Evolutionary conservation across 2,329 filamentous ascomycete genomes (phyloP).

Genomic region (Paraconiothyrium sp.): DNA sequence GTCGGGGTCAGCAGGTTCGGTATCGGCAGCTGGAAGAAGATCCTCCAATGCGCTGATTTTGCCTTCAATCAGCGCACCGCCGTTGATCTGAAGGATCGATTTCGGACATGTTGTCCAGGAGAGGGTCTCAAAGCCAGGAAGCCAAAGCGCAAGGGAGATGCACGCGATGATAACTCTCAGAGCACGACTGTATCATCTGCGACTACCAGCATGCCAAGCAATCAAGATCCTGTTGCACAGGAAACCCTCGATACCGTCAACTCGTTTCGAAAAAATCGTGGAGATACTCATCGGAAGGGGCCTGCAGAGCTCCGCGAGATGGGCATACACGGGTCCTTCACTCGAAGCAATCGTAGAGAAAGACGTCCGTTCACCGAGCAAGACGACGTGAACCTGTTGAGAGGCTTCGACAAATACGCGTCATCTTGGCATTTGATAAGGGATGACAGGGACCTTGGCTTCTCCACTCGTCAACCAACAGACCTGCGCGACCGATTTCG

Average conservation of each 20-base stretch:
- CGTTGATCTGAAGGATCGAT: conserved; percentile 70
- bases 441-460: conserved; percentile 62
- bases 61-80: conserved; percentile 67
- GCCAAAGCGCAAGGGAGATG: conserved; percentile 52
- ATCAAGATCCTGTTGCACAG: conserved; percentile 1
- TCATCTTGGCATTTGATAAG: conserved; percentile 69
- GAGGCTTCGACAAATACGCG: conserved; percentile 67
- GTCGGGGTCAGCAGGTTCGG: conserved; percentile 68
- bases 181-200: neutral
- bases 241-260: neutral
- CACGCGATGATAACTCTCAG: conserved; percentile 2
- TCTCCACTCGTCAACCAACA: conserved; percentile 61
- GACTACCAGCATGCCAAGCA: conserved; percentile 10
- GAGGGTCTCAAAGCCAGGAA: conserved; percentile 40
- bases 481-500: conserved; percentile 71
- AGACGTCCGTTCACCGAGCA: conserved; percentile 64
- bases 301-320: conserved; percentile 51
- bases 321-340: conserved; percentile 61
- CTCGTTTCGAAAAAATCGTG: conserved; percentile 18
- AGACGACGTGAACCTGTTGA: conserved; percentile 67
- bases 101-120: conserved; percentile 63
- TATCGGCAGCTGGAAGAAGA: conserved; percentile 72
- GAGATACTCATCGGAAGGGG: conserved; percentile 32
- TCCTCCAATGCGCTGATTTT: conserved; percentile 65
- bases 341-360: conserved; percentile 61